phyloP scores from a whole-genome alignment of 2,329 filamentous ascomycete species.

The Ophiostoma triangulosporum region DNA sequence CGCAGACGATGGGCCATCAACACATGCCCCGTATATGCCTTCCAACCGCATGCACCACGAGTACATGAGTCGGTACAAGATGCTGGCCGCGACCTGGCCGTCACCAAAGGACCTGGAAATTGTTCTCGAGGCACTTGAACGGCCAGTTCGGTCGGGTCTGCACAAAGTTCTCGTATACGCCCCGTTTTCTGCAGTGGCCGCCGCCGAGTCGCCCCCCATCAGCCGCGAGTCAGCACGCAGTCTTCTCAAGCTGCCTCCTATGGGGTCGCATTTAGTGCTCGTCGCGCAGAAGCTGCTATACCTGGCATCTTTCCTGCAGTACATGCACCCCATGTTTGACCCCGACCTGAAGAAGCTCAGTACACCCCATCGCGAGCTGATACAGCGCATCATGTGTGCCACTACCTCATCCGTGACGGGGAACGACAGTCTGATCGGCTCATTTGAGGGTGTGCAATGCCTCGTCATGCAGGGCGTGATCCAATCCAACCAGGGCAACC shows the following conservation, averaged over 20 bases:
- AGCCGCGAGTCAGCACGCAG: not conserved
- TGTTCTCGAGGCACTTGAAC: not conserved
- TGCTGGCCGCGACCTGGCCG: conserved; percentile 5
- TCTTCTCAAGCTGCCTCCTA: conserved; percentile 3
- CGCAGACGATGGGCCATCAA: not conserved
- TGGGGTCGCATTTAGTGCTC: conserved; percentile 19
- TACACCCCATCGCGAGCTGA: conserved; percentile 3
- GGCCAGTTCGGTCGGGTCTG: not conserved
- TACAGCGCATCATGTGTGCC: conserved; percentile 3
- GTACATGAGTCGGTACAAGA: conserved; percentile 6
- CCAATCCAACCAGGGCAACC: conserved; percentile 32
- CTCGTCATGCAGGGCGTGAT: conserved; percentile 33
- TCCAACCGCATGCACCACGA: not conserved
- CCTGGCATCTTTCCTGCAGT: conserved; percentile 22
- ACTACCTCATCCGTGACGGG: conserved; percentile 24
- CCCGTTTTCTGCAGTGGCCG: conserved; percentile 2
- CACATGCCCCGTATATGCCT: not conserved
- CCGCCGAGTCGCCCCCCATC: conserved; percentile 3
- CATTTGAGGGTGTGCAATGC: conserved; percentile 35
- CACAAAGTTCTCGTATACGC: conserved; percentile 2
- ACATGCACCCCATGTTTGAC: conserved; percentile 8
- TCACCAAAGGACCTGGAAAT: not conserved
- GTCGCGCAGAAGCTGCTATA: conserved; percentile 23
- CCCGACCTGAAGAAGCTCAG: conserved; percentile 1
- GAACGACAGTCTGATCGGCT: conserved; percentile 32